Evolutionary conservation across 2,329 filamentous ascomycete species (phyloP), one percentile per base, ranked within the genome.

Genomic region (Cytospora leucostoma): DNA sequence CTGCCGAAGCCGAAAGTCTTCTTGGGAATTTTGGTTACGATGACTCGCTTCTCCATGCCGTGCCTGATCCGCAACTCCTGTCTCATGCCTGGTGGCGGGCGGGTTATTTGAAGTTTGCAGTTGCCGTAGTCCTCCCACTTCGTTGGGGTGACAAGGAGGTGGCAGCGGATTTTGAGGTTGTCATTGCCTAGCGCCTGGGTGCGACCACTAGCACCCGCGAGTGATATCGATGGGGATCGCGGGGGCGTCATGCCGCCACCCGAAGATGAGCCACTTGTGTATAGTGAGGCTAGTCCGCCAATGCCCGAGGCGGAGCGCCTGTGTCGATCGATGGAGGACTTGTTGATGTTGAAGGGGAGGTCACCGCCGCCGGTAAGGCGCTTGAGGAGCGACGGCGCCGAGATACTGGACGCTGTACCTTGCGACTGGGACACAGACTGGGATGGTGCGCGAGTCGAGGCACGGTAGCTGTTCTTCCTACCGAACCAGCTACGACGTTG

Each of bases 41-140:
- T 80, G 64, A 99, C 87, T 10, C 94, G 88, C 79, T 97, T 97
- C 78, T 96, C 91, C 67, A 90, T 78, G 19, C 88, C 87, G 69
- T 88, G 83, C 66, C 87, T 80, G 67, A 84, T 84, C 49, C 81
- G 79, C 60, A 86, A 80, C 64, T 82, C 85, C 76, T 84, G 85
- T 50, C 79, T 79, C 74, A 83, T 84, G 7, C 84, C 85, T 40
- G 77, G 84, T 58, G 82, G 88, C n/a, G 92, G 90, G 19, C 87
- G 85, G 73, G 93, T 87, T 70, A 99, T 92, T 17, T 90, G 92
- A 65, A 99, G 79, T 44, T 87, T 83, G 65, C 93, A 96, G 69
- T 91, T 88, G 67, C 95, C 94, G 79, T 93, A 88, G 73, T 98
- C 93, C 66, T 92, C 88, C 95, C 95, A 99, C 73, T 94, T 94